These are phyloP conservation scores for Metarhizium humberi DNA, from an alignment of 2,329 filamentous ascomycete species.

Conservation along the genomic window DNA sequence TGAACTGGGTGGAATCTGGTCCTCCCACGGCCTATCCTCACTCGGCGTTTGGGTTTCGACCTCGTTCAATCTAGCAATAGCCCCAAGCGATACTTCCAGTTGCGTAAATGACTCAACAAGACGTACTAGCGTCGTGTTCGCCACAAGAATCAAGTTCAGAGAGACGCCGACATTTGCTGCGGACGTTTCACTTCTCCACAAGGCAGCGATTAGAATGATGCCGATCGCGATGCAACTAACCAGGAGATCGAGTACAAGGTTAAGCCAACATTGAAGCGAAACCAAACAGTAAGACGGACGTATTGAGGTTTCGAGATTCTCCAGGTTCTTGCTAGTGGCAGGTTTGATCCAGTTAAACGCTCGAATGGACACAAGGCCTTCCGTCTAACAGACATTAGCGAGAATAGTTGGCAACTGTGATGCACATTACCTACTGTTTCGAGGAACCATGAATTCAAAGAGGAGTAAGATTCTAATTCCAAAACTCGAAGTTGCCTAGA, in stretches of 20 bases:
- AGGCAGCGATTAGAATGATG: conserved; percentile 14
- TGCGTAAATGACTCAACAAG: conserved; percentile 13
- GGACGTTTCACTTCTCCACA: not conserved
- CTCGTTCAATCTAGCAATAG: conserved; percentile 9
- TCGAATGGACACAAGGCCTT: too few relatives aligned
- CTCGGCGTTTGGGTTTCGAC: too few relatives aligned
- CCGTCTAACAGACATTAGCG: too few relatives aligned
- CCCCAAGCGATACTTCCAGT: conserved; percentile 15
- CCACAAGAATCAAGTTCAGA: conserved; percentile 15
- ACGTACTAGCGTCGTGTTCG: conserved; percentile 13
- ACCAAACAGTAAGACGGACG: too few relatives aligned
- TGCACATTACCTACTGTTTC: conserved; percentile 20
- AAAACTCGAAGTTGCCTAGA: conserved; percentile 46
- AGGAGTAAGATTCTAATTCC: conserved; percentile 44
- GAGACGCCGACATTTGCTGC: conserved; percentile 12
- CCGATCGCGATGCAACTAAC: conserved; percentile 15
- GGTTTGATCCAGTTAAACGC: too few relatives aligned
- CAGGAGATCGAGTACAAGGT: not conserved
- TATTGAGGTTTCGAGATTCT: too few relatives aligned
- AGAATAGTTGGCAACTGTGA: too few relatives aligned
- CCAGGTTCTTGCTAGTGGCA: too few relatives aligned
- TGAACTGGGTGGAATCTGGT: too few relatives aligned
- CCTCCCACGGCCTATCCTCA: too few relatives aligned
- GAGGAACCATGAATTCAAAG: conserved; percentile 31
- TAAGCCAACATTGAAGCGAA: too few relatives aligned